These are phyloP conservation scores for Akebia trifoliata DNA, from an alignment of 164 flowering plant genomes.

Conservation along the genomic window DNA sequence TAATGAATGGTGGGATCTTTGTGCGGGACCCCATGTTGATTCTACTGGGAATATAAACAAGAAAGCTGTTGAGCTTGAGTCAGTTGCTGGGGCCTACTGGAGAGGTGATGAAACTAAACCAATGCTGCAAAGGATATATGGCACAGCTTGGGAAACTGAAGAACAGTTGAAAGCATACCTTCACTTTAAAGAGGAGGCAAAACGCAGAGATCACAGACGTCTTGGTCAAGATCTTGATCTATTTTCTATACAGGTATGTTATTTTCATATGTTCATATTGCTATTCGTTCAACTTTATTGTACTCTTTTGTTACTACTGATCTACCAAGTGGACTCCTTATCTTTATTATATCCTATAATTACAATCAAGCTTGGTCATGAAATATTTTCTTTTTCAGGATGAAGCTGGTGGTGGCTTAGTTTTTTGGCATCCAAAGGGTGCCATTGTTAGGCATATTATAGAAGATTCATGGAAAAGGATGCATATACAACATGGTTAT, in stretches of 20 bases:
- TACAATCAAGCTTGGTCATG: no score
- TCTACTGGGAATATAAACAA: constrained; percentile 76
- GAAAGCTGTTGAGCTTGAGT: constrained; percentile 90
- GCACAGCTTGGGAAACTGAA: constrained; percentile 95
- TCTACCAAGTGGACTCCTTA: background rate
- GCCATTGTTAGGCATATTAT: constrained; percentile 77
- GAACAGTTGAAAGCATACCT: constrained; percentile 86
- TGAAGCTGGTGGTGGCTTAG: constrained; percentile 97
- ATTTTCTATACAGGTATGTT: constrained; percentile 81
- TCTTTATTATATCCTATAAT: no score
- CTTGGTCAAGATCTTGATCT: constrained; percentile 93
- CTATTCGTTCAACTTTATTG: background rate
- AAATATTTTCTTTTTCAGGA: constrained; percentile 50
- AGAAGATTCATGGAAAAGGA: constrained; percentile 90
- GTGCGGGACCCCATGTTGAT: constrained; percentile 98
- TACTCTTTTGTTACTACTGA: background rate
- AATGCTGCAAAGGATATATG: constrained; percentile 96
- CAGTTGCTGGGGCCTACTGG: constrained; percentile 99
- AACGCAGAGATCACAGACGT: constrained; percentile 91
- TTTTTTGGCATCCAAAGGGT: constrained; percentile 98
- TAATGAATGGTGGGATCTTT: constrained; percentile 99
- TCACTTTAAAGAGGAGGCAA: constrained; percentile 89
- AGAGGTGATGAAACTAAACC: constrained; percentile 85
- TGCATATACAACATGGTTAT: constrained; percentile 67
- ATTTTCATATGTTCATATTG: background rate